phyloP scores from a whole-genome alignment of 148 eudicot genomes.

The Rhododendron simsii region DNA sequence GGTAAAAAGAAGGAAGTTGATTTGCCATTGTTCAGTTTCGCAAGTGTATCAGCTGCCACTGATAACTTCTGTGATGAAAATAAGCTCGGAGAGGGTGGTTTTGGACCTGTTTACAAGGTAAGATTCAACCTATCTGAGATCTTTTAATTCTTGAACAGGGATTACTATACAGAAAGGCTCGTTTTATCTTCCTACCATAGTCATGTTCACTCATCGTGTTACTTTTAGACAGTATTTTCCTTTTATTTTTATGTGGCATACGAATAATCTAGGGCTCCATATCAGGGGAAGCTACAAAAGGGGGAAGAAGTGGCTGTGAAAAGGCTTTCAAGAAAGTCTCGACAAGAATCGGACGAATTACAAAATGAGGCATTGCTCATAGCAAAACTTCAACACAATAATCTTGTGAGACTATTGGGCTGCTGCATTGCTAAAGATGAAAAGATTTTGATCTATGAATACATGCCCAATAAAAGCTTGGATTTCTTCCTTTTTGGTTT shows the following conservation, averaged over 20 bases:
- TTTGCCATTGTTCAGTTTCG: not conserved
- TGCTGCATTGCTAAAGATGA: slow-evolving; percentile 3
- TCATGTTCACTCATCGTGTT: not conserved
- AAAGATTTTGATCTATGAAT: slow-evolving; percentile 4
- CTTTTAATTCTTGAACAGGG: not conserved
- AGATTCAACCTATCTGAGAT: not conserved
- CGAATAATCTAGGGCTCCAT: not conserved
- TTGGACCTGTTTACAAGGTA: slow-evolving; percentile 10
- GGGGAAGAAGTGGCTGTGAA: not conserved
- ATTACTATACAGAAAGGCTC: not conserved
- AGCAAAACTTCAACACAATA: not conserved
- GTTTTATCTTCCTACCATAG: not conserved
- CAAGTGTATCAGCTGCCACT: not conserved
- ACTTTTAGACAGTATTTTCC: not conserved
- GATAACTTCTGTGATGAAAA: not conserved
- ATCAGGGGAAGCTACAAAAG: not conserved
- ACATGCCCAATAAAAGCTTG: slow-evolving; percentile 10
- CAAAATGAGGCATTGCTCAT: not conserved
- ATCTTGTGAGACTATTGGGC: slow-evolving; percentile 8
- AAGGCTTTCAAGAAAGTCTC: not conserved
- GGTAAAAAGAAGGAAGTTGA: not conserved
- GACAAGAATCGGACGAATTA: slow-evolving; percentile 2
- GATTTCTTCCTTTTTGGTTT: slow-evolving; percentile 4
- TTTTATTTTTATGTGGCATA: not conserved
- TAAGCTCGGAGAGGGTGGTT: slow-evolving; percentile 5